Percentiles rank a stretch among this genome's conserved stretches.
Evolutionary conservation across 768 basidiomycete species (phyloP).

Genomic region (Trametes villosa): DNA sequence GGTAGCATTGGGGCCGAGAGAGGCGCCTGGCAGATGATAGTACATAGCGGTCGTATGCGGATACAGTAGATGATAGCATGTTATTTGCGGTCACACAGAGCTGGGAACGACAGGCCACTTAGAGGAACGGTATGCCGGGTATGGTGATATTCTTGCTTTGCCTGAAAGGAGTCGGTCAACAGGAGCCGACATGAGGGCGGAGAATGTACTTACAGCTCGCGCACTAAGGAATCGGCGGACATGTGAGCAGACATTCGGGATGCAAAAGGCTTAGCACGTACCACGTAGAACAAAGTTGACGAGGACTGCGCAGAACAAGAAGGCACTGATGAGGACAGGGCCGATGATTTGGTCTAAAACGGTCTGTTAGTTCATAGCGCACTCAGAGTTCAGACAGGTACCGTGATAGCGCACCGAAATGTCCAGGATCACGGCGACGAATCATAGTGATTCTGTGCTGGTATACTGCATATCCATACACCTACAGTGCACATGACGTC

Average conservation of each 20-base stretch:
- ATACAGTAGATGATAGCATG: neutral
- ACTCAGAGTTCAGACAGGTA: neutral
- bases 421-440: slow-evolving; percentile 82
- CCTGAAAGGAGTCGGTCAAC: slow-evolving; percentile 22
- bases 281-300: slow-evolving; percentile 88
- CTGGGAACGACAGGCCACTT: neutral
- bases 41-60: neutral
- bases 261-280: slow-evolving; percentile 38
- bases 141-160: slow-evolving; percentile 42
- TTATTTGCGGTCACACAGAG: neutral
- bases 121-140: slow-evolving; percentile 33
- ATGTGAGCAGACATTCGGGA: neutral
- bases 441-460: slow-evolving; percentile 92
- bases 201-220: slow-evolving; percentile 56
- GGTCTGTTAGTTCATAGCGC: neutral
- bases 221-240: slow-evolving; percentile 43
- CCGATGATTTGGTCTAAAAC: slow-evolving; percentile 76
- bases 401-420: slow-evolving; percentile 76
- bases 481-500: slow-evolving; percentile 40
- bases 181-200: neutral
- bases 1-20: neutral
- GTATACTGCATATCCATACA: slow-evolving; percentile 87
- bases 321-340: slow-evolving; percentile 78
- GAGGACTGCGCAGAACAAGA: slow-evolving; percentile 87
- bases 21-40: neutral